Evolutionary conservation across 2,329 filamentous ascomycete species (phyloP), one percentile per base, ranked within the genome.

Genomic region (Colletotrichum truncatum): DNA sequence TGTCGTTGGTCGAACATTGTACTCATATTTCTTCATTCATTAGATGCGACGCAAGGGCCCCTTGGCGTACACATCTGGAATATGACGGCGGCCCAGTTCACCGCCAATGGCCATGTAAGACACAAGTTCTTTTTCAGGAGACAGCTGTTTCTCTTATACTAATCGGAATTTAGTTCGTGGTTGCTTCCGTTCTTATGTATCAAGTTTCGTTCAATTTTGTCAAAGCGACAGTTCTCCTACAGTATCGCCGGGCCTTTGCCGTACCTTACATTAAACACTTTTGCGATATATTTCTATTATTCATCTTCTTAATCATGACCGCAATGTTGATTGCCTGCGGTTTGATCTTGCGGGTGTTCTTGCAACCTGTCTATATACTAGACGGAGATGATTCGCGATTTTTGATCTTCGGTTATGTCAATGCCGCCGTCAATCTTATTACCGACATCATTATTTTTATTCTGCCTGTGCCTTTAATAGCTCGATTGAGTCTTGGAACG

Each of bases 151-250:
- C 2, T 16, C 18, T 6, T 2, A 12, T 4, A 1, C 10, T 14
- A 9, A 43, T 16, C 1, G 9, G 3, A n/a, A n/a, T 6, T 1
- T 6, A 68, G 23, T 49, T 41, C 9, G 6, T 46, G 16, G 39
- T 63, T 3, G 11, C 65, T 73, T 72, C 56, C 26, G 7, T 71
- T 73, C 43, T 77, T 2, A 3, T 38, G 6, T 79, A 78, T 62
- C 74, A 74, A 43, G 25, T 67, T 10, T 65, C 71, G 28, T 70
- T 79, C 6, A 39, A 69, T 23, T 64, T 68, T n/a, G 69, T 73
- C 51, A 80, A 80, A 56, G 70, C 75, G 32, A 75, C 76, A 1
- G 75, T 79, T 32, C 68, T 79, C 28, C 64, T 76, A 4, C 77
- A 79, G 65, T 79, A 79, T 69, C 75, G 75, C 21, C 74, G 77